These are phyloP conservation scores for Phylloboletellus chloephorus DNA, from an alignment of 1,284 basidiomycete species.

Conservation along the genomic window DNA sequence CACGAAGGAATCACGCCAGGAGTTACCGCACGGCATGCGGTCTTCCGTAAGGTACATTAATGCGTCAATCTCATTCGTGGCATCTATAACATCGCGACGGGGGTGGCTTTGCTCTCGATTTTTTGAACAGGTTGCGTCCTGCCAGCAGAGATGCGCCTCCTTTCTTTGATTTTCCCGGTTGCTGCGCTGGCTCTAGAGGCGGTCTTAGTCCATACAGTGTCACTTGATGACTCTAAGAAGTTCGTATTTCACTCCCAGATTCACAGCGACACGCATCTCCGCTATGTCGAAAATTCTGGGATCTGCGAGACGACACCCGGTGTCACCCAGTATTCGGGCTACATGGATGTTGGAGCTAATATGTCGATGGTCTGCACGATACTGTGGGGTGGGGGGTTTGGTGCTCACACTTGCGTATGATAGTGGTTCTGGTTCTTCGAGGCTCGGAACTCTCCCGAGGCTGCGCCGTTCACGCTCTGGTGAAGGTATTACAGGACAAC, in stretches of 20 bases:
- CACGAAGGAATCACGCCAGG: no score
- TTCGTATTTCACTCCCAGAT: slow-evolving; percentile 17
- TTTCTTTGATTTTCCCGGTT: neutral
- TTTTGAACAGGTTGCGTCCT: neutral
- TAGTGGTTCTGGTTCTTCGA: slow-evolving; percentile 75
- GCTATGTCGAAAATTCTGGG: slow-evolving; percentile 59
- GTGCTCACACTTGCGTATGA: slow-evolving; percentile 6
- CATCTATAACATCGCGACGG: slow-evolving; percentile 12
- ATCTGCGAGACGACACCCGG: slow-evolving; percentile 69
- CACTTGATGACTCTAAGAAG: neutral
- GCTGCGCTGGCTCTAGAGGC: slow-evolving; percentile 1
- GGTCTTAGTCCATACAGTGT: neutral
- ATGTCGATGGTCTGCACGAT: slow-evolving; percentile 51
- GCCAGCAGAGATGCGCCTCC: slow-evolving; percentile 13
- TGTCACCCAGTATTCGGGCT: slow-evolving; percentile 64
- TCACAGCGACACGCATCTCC: slow-evolving; percentile 32
- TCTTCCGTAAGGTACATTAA: no score
- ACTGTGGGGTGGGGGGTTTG: neutral
- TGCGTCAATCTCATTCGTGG: no score
- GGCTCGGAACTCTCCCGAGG: slow-evolving; percentile 51
- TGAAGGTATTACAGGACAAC: slow-evolving; percentile 22
- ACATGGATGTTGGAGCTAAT: slow-evolving; percentile 53
- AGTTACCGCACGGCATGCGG: no score
- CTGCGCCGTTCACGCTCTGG: slow-evolving; percentile 64
- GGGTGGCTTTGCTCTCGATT: neutral